Evolutionary conservation across 2,329 filamentous ascomycete species (phyloP).

Genomic region (Aspergillus texensis): DNA sequence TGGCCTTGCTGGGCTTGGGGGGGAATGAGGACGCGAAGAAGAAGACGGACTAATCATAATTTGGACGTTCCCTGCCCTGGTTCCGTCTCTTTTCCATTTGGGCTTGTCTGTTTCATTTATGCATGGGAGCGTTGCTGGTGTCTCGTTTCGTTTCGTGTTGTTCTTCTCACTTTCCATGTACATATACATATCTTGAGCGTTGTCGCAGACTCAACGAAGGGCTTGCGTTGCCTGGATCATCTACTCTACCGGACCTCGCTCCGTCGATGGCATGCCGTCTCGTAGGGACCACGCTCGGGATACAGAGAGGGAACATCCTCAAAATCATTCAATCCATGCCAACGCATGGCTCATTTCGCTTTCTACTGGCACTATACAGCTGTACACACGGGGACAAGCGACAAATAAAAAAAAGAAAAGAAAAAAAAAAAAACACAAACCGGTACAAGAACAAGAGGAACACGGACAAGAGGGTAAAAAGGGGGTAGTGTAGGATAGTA

Average conservation of each 20-base stretch:
- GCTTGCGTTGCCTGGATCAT: too few species aligned
- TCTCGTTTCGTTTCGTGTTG: neutral
- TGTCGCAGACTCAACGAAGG: neutral
- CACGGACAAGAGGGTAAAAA: neutral
- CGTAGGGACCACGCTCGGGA: too few species aligned
- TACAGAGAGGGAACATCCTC: neutral
- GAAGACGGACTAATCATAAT: slow-evolving; percentile 19
- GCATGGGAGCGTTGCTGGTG: neutral
- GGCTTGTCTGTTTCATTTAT: neutral
- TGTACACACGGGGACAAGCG: slow-evolving; percentile 20
- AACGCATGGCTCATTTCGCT: slow-evolving; percentile 9
- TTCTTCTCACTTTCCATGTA: neutral
- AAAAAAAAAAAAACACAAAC: neutral
- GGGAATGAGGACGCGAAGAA: slow-evolving; percentile 10
- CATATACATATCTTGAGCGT: neutral
- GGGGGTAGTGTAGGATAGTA: slow-evolving; percentile 16
- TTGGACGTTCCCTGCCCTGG: neutral
- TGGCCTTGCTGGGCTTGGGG: slow-evolving; percentile 18
- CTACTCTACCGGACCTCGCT: too few species aligned
- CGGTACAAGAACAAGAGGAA: neutral
- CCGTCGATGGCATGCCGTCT: too few species aligned
- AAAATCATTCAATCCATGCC: slow-evolving; percentile 9
- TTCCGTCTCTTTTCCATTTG: too few species aligned
- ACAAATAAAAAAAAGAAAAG: neutral
- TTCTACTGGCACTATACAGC: slow-evolving; percentile 28